Percentiles rank a stretch among this genome's conserved stretches.
phyloP scores from a whole-genome alignment of 148 eudicot genomes.

The Camellia sinensis region DNA sequence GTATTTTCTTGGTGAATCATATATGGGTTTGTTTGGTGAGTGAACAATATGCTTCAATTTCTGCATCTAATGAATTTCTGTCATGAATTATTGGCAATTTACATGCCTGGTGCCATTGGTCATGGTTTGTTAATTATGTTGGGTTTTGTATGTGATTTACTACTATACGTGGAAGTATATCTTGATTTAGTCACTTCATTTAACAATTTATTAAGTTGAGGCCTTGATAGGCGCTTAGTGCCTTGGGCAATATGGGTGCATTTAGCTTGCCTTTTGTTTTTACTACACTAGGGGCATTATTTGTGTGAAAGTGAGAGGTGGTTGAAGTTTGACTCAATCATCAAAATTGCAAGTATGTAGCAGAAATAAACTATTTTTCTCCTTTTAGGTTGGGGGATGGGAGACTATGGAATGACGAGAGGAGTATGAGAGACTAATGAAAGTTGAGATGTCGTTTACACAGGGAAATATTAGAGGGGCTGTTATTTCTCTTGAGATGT shows the following conservation, averaged over 20 bases:
- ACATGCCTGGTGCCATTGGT: not conserved
- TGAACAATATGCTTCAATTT: too few relatives aligned
- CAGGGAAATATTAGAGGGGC: not conserved
- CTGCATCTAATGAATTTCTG: not conserved
- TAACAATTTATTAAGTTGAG: too few relatives aligned
- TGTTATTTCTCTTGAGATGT: not conserved
- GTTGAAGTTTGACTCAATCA: too few relatives aligned
- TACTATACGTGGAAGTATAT: not conserved
- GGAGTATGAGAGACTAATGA: not conserved
- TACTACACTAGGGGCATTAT: not conserved
- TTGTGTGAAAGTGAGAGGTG: not conserved
- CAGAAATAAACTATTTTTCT: too few relatives aligned
- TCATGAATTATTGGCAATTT: not conserved
- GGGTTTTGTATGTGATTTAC: not conserved
- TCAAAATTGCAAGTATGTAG: too few relatives aligned
- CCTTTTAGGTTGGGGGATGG: not conserved
- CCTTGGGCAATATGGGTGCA: not conserved
- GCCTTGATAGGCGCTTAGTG: not conserved
- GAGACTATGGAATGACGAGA: not conserved
- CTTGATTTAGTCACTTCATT: not conserved
- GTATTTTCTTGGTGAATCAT: not conserved
- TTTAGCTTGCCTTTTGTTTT: not conserved
- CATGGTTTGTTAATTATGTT: not conserved
- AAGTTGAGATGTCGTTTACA: not conserved
- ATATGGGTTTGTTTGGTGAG: not conserved